Evolutionary conservation across 2,329 filamentous ascomycete genomes (phyloP).

Genomic region (Fusarium tricinctum): DNA sequence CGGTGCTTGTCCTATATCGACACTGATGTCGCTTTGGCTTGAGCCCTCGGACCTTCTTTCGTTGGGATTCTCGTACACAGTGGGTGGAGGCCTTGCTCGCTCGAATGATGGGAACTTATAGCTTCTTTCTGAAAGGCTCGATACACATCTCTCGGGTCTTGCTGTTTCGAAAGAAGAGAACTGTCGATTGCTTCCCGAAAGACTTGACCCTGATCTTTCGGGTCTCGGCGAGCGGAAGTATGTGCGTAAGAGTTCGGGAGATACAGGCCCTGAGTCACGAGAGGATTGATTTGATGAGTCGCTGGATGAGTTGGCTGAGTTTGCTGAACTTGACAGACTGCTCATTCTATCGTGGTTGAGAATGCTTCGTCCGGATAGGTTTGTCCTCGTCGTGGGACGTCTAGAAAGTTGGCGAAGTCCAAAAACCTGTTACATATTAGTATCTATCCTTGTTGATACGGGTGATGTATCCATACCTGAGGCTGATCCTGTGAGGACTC

Average conservation of each 20-base stretch:
- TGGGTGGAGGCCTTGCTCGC: background rate
- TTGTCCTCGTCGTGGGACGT: slow-evolving; percentile 43
- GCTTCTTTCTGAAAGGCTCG: background rate
- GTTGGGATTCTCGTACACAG: background rate
- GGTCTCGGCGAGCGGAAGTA: slow-evolving; percentile 44
- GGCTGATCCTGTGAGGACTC: slow-evolving; percentile 22
- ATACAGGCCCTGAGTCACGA: slow-evolving; percentile 3
- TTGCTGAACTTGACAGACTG: slow-evolving; percentile 14
- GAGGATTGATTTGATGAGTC: slow-evolving; percentile 18
- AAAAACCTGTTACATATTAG: slow-evolving; percentile 65
- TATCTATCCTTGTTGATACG: accelerated
- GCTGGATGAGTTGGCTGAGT: background rate
- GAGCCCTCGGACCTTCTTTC: slow-evolving; percentile 9
- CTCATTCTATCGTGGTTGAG: slow-evolving; percentile 11
- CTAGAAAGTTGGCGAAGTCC: slow-evolving; percentile 49
- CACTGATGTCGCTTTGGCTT: slow-evolving; percentile 9
- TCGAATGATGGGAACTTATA: slow-evolving; percentile 11
- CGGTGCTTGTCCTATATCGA: background rate
- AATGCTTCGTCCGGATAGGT: slow-evolving; percentile 23
- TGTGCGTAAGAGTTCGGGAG: slow-evolving; percentile 33
- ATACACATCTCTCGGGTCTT: slow-evolving; percentile 9
- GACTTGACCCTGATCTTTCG: slow-evolving; percentile 14
- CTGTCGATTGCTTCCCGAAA: slow-evolving; percentile 13
- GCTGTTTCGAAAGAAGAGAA: slow-evolving; percentile 9
- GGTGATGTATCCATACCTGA: slow-evolving; percentile 26